phyloP scores from a whole-genome alignment of 305 asterid genomes.

The Petunia hybrid region DNA sequence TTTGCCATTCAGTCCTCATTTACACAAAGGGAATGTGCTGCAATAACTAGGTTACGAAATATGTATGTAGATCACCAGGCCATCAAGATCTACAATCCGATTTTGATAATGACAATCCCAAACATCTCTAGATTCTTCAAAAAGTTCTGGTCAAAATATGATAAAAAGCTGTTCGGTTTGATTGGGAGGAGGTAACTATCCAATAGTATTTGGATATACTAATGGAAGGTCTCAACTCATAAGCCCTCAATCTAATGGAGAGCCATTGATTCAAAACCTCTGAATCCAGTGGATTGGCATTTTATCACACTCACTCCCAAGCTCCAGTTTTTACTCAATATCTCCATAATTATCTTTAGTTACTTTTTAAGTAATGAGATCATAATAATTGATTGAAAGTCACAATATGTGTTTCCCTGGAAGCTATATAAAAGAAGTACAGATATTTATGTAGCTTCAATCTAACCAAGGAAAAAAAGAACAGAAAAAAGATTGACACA shows the following conservation, averaged over 20 bases:
- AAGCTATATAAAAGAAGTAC: neutral
- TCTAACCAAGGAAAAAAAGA: neutral
- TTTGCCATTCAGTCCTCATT: neutral
- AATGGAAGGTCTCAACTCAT: neutral
- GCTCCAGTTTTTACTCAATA: neutral
- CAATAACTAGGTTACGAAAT: constrained; percentile 17
- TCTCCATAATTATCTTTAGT: constrained; percentile 10
- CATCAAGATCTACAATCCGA: constrained; percentile 4
- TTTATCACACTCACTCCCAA: neutral
- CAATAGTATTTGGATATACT: neutral
- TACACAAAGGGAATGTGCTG: neutral
- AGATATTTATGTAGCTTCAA: constrained; percentile 7
- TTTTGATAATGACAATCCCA: neutral
- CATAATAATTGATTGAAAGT: neutral
- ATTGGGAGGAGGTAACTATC: neutral
- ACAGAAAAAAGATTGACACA: neutral
- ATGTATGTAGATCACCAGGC: neutral
- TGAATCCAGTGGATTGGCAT: neutral
- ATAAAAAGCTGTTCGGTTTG: neutral
- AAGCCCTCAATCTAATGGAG: constrained; percentile 17
- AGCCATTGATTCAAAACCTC: neutral
- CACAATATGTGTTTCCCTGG: neutral
- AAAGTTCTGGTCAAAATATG: neutral
- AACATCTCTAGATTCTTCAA: neutral
- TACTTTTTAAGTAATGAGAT: constrained; percentile 5